Percentiles rank a stretch among this genome's conserved stretches.
Conservation (phyloP, 371 early-diverging fungal species). For the Enteropsectra breve region DNA sequence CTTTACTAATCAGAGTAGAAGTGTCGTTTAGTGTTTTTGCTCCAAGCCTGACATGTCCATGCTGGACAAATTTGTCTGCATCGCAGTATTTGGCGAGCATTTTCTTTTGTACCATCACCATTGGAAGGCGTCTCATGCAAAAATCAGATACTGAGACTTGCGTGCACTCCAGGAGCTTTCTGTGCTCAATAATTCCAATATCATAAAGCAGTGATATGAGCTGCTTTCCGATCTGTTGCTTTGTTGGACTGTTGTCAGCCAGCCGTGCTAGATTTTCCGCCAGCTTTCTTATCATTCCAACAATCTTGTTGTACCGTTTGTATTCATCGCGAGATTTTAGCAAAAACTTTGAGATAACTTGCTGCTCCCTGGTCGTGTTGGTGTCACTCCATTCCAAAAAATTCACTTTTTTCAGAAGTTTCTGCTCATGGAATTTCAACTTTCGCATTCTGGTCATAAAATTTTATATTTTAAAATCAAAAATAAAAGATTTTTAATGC, state of each 20-base stretch:
- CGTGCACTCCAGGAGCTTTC: slow-evolving; percentile 72
- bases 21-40: slow-evolving; percentile 41
- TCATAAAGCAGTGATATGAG: slow-evolving; percentile 76
- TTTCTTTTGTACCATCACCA: slow-evolving; percentile 80
- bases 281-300: slow-evolving; percentile 72
- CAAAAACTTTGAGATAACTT: slow-evolving; percentile 78
- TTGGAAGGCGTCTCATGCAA: slow-evolving; percentile 72
- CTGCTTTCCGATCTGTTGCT: slow-evolving; percentile 67
- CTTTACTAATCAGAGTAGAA: slow-evolving; percentile 60
- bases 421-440: slow-evolving; percentile 89
- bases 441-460: too few species aligned
- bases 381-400: slow-evolving; percentile 89
- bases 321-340: slow-evolving; percentile 86
- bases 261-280: slow-evolving; percentile 76
- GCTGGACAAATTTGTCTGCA: slow-evolving; percentile 82
- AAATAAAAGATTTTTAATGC: too few species aligned
- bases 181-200: slow-evolving; percentile 76
- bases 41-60: slow-evolving; percentile 82
- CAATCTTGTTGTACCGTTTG: slow-evolving; percentile 77
- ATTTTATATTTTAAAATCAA: too few species aligned
- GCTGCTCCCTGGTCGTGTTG: slow-evolving; percentile 72
- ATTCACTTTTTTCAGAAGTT: slow-evolving; percentile 90
- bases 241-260: slow-evolving; percentile 75
- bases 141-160: slow-evolving; percentile 79
- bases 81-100: slow-evolving; percentile 88